These are phyloP conservation scores for Smittium mucronatum DNA, from an alignment of 371 early-diverging fungal genomes.

Conservation along the genomic window DNA sequence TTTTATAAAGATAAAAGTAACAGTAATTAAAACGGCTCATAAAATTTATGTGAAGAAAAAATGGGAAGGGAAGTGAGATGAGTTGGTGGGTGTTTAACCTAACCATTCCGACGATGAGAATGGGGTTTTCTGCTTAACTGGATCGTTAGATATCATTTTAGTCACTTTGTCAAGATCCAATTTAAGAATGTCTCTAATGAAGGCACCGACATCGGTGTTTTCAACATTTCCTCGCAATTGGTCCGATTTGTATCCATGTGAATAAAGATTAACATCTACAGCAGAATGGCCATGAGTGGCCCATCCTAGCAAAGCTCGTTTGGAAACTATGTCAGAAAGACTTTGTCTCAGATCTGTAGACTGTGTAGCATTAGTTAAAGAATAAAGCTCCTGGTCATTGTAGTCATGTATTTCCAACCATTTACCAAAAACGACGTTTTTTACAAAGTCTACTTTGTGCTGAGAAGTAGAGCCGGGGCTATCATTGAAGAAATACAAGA, in stretches of 20 bases:
- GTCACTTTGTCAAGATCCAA: slow-evolving; percentile 55
- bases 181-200: slow-evolving; percentile 46
- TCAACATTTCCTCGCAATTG: slow-evolving; percentile 52
- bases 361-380: slow-evolving; percentile 25
- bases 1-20: slow-evolving; percentile 2
- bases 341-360: slow-evolving; percentile 34
- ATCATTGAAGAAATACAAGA: slow-evolving; percentile 1
- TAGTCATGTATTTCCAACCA: slow-evolving; percentile 54
- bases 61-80: too few species aligned
- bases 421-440: slow-evolving; percentile 37
- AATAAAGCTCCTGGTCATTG: slow-evolving; percentile 45
- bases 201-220: slow-evolving; percentile 76
- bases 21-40: too few species aligned
- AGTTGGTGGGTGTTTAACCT: background rate
- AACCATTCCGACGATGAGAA: background rate
- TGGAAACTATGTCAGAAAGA: slow-evolving; percentile 54
- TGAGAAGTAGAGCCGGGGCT: slow-evolving; percentile 11
- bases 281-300: slow-evolving; percentile 85
- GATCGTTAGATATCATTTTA: slow-evolving; percentile 6
- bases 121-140: background rate
- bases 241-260: slow-evolving; percentile 42
- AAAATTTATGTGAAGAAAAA: too few species aligned
- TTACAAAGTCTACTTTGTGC: slow-evolving; percentile 23
- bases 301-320: slow-evolving; percentile 68
- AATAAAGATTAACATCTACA: slow-evolving; percentile 88